A percentile compares a stretch with the other conserved stretches of the same genome.
These are phyloP conservation scores for Lagerstroemia speciosa DNA, from an alignment of 345 rosid genomes.

Conservation along the genomic window DNA sequence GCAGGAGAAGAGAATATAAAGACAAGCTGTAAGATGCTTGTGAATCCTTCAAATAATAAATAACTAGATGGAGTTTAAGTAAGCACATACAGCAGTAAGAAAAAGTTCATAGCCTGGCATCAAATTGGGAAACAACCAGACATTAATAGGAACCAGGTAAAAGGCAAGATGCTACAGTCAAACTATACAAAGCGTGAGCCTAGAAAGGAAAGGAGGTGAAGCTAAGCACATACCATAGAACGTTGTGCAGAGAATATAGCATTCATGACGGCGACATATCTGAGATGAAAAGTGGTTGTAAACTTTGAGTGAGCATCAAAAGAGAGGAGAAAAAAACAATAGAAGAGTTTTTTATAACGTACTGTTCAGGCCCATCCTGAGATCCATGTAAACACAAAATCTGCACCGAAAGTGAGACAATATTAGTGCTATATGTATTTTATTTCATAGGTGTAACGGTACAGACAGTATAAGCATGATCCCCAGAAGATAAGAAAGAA, in stretches of 20 bases:
- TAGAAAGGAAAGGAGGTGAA: constrained; percentile 1
- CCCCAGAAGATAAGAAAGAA: not conserved
- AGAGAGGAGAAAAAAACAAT: constrained; percentile 8
- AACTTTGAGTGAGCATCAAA: constrained; percentile 12
- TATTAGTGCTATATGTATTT: not conserved
- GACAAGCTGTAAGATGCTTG: not conserved
- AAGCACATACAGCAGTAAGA: not conserved
- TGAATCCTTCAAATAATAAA: not conserved
- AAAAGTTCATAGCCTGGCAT: not conserved
- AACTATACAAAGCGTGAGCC: not conserved
- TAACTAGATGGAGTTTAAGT: not conserved
- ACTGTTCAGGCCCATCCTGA: constrained; percentile 97
- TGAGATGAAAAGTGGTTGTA: constrained; percentile 24
- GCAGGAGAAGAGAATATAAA: constrained; percentile 11
- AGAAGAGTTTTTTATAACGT: constrained; percentile 21
- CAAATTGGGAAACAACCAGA: no score
- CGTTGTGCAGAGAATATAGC: constrained; percentile 93
- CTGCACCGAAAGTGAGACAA: constrained; percentile 35
- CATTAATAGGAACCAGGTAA: not conserved
- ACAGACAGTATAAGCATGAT: not conserved
- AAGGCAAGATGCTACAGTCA: not conserved
- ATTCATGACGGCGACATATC: constrained; percentile 97
- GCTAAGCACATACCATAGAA: constrained; percentile 47
- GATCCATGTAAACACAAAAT: constrained; percentile 97
- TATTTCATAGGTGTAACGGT: not conserved